These are phyloP conservation scores for Penicillium sp. DNA, from an alignment of 2,329 filamentous ascomycete species.

Conservation along the genomic window DNA sequence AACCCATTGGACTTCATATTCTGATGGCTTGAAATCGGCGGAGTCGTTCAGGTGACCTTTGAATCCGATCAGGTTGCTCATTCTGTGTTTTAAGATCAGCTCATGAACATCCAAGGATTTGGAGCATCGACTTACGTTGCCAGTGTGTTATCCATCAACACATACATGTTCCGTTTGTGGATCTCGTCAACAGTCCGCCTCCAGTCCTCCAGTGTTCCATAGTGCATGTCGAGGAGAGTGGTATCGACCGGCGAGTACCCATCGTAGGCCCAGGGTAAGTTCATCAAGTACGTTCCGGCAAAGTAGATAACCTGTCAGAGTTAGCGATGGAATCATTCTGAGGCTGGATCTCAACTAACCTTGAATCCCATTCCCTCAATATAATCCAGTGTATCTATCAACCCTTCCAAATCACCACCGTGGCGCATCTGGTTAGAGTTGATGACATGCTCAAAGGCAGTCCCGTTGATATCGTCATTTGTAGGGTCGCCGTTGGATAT, in stretches of 20 bases:
- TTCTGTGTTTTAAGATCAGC: slow-evolving; percentile 10
- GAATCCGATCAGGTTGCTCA: slow-evolving; percentile 64
- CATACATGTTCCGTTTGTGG: slow-evolving; percentile 64
- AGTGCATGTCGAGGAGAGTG: slow-evolving; percentile 64
- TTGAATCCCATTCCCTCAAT: slow-evolving; percentile 65
- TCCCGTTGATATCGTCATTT: slow-evolving; percentile 55
- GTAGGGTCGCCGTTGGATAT: slow-evolving; percentile 64
- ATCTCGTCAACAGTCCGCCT: slow-evolving; percentile 58
- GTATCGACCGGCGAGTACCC: slow-evolving; percentile 61
- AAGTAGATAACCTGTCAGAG: slow-evolving; percentile 56
- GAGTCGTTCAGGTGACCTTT: slow-evolving; percentile 59
- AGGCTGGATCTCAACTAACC: slow-evolving; percentile 32
- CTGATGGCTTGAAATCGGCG: slow-evolving; percentile 55
- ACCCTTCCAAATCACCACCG: slow-evolving; percentile 60
- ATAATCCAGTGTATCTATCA: slow-evolving; percentile 63
- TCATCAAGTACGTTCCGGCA: slow-evolving; percentile 63
- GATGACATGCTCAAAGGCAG: slow-evolving; percentile 58
- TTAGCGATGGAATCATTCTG: slow-evolving; percentile 2
- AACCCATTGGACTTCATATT: slow-evolving; percentile 61
- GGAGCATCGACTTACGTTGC: slow-evolving; percentile 50
- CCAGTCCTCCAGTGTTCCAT: slow-evolving; percentile 61
- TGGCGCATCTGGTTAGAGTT: slow-evolving; percentile 63
- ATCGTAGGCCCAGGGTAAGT: slow-evolving; percentile 63
- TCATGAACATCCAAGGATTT: too few relatives aligned
- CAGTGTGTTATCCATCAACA: slow-evolving; percentile 65